Evolutionary conservation across 768 basidiomycete genomes (phyloP).

Genomic region (Suillus clintonianus): DNA sequence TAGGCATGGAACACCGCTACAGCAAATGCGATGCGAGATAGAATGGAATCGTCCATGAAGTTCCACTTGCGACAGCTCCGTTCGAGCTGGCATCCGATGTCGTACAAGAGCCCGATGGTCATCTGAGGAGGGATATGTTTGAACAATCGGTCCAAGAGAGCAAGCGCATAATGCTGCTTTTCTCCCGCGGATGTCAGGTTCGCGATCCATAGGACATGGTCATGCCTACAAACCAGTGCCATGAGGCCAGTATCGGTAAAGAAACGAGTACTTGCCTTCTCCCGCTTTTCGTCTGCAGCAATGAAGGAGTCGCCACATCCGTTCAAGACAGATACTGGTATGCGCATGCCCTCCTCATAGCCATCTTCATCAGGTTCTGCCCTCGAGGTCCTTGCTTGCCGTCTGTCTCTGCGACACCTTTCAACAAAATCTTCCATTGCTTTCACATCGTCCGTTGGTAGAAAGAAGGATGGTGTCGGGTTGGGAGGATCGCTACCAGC

Average conservation of each 20-base stretch:
- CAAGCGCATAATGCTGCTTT: slow-evolving; percentile 19
- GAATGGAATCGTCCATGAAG: too few species aligned
- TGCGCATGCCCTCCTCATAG: slow-evolving; percentile 22
- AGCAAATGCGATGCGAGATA: too few species aligned
- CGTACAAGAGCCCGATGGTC: slow-evolving; percentile 19
- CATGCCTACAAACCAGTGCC: slow-evolving; percentile 11
- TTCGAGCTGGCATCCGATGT: slow-evolving; percentile 24
- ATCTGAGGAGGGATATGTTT: slow-evolving; percentile 13
- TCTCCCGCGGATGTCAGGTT: slow-evolving; percentile 20
- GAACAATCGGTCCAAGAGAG: slow-evolving; percentile 17
- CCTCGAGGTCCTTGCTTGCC: too few species aligned
- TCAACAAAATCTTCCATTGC: slow-evolving; percentile 16
- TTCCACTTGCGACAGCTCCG: slow-evolving; percentile 14
- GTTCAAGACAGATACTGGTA: slow-evolving; percentile 32
- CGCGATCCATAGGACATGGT: slow-evolving; percentile 14
- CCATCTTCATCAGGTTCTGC: slow-evolving; percentile 7
- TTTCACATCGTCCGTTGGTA: slow-evolving; percentile 13
- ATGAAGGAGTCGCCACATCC: slow-evolving; percentile 33
- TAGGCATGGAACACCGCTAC: too few species aligned
- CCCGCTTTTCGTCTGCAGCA: slow-evolving; percentile 14
- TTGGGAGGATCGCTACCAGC: slow-evolving; percentile 1
- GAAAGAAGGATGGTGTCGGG: neutral
- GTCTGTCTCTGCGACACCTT: neutral
- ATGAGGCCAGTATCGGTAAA: slow-evolving; percentile 9
- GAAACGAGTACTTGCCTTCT: slow-evolving; percentile 17